Evolutionary conservation across 2,329 filamentous ascomycete species (phyloP), one percentile per base, ranked within the genome.

Genomic region (Madurella mycetomatis): DNA sequence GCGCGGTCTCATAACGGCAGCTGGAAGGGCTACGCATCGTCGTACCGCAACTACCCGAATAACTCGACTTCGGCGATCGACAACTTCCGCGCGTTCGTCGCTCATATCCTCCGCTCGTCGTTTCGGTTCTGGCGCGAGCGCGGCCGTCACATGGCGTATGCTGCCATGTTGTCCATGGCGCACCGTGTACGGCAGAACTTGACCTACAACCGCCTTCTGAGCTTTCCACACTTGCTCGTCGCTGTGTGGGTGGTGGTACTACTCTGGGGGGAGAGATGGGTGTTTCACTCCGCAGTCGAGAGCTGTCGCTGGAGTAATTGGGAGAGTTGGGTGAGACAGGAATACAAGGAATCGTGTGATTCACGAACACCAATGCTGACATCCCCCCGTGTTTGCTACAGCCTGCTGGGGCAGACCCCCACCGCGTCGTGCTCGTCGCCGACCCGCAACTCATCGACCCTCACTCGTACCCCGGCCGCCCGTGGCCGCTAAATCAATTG

Each of bases 401-500:
- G 94, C 90, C 91, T 50, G 72, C 80, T 64, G 84, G 80, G 62
- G 87, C 92, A 48, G 83, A 80, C 34, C 94, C 94, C 30, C 92
- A 97, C 69, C 89, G 86, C 67, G 79, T 95, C 62, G 78, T 90
- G 63, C 85, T 96, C 67, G 79, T 96, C 61, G 90, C 92, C 57
- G 92, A 96, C 67, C 92, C 92, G 42, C 92, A 96, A 69, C 80
- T 96, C 55, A 90, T 94, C 66, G 92, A 96, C 70, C 89, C 91
- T 51, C 90, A 96, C 70, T 95, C 91, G n/a, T 96, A 96, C 66
- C 90, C 91, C 2, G 90, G 87, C 62, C 85, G 92, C 19, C 81
- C 81, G 8, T 83, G 81, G 78, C 77, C 79, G 25, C 66, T 85
- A 16, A 79, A 75, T 57, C 69, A 78, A 11, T 60, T 84, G 39